Percentiles rank a stretch among this genome's conserved stretches.
phyloP scores from a whole-genome alignment of 805 yeast genomes.

The Lachancea thermotolerans region DNA sequence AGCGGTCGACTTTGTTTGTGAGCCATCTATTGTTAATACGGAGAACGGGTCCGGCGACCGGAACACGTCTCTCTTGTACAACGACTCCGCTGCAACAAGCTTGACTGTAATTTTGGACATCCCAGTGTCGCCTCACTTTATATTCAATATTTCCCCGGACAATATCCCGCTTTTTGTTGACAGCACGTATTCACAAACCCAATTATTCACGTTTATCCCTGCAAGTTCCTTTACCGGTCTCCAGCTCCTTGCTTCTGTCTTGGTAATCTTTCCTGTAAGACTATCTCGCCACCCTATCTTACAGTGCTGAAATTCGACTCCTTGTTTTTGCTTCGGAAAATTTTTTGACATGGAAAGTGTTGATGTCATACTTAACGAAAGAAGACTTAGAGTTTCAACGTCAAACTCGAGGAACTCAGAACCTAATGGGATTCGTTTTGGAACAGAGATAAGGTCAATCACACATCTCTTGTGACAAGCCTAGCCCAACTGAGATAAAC shows the following conservation, averaged over 20 bases:
- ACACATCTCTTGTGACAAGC: too few species aligned
- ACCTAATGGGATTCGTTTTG: too few species aligned
- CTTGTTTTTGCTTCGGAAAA: constrained; percentile 1
- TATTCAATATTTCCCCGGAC: background rate
- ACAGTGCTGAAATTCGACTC: background rate
- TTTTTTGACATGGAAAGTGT: constrained; percentile 1
- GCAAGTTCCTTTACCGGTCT: background rate
- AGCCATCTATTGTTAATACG: constrained; percentile 94
- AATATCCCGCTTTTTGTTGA: background rate
- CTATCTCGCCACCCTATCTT: background rate
- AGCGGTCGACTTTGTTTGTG: constrained; percentile 90
- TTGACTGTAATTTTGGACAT: constrained; percentile 46
- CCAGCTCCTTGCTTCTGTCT: background rate
- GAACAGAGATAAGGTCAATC: too few species aligned
- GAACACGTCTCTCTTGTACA: constrained; percentile 90
- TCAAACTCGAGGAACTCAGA: background rate
- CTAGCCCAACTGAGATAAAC: too few species aligned
- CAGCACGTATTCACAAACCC: background rate
- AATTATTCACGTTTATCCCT: constrained; percentile 1
- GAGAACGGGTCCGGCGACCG: constrained; percentile 98
- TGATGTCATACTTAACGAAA: constrained; percentile 2
- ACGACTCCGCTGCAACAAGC: constrained; percentile 92
- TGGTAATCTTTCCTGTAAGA: background rate
- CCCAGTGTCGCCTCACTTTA: background rate
- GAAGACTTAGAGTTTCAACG: background rate